Evolutionary conservation across 2,329 filamentous ascomycete species (phyloP).

Genomic region (Arthrobotrys megalospora): DNA sequence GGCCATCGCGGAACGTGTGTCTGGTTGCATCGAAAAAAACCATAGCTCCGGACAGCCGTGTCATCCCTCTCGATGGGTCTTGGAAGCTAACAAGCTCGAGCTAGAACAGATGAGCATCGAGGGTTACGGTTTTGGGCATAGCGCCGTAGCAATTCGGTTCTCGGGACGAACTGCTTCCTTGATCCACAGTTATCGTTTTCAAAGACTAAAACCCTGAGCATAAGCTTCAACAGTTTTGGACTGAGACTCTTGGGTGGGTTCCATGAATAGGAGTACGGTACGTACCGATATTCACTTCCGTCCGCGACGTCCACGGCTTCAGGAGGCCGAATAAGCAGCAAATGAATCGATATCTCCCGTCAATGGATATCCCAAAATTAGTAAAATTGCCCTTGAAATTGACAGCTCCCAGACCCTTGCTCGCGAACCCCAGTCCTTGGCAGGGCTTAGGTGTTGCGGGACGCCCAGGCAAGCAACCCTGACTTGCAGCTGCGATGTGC

Average conservation of each 20-base stretch:
- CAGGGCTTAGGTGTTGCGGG: constrained; percentile 51
- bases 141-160: constrained; percentile 35
- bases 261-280: background rate
- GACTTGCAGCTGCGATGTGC: constrained; percentile 44
- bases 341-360: constrained; percentile 21
- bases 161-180: constrained; percentile 59
- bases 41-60: constrained; percentile 27
- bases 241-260: constrained; percentile 25
- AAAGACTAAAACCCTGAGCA: constrained; percentile 25
- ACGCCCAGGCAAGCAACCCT: constrained; percentile 45
- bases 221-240: constrained; percentile 44
- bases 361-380: constrained; percentile 49
- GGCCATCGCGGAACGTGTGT: constrained; percentile 52
- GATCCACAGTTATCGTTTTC: constrained; percentile 31
- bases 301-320: background rate
- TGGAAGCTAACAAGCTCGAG: constrained; percentile 31
- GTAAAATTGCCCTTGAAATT: constrained; percentile 46
- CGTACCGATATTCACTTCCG: constrained; percentile 4
- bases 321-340: background rate
- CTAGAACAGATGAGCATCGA: constrained; percentile 57
- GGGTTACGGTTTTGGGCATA: constrained; percentile 40
- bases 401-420: constrained; percentile 36
- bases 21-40: constrained; percentile 24
- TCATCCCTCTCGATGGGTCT: constrained; percentile 20
- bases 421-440: constrained; percentile 47